Evolutionary conservation across 495 filamentous ascomycete genomes (phyloP).

Genomic region (Penicillium soppii): DNA sequence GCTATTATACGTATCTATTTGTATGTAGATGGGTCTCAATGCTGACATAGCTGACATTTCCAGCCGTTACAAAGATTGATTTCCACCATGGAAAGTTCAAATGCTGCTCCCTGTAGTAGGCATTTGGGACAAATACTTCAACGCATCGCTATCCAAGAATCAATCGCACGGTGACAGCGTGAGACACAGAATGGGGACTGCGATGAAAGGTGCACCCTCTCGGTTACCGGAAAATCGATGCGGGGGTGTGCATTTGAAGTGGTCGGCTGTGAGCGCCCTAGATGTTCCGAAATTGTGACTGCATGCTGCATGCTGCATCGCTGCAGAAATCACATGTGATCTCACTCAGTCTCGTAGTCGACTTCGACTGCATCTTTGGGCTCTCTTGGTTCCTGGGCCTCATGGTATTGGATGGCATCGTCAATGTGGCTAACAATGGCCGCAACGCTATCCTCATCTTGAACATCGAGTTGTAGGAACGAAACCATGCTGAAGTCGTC

Average conservation of each 20-base stretch:
- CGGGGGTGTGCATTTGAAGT: neutral
- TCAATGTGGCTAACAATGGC: constrained; percentile 96
- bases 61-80: neutral
- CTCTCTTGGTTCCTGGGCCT: constrained; percentile 92
- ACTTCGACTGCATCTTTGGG: constrained; percentile 74
- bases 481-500: constrained; percentile 98
- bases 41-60: neutral
- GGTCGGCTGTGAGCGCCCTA: neutral
- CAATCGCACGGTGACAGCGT: neutral
- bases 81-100: neutral
- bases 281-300: neutral
- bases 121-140: too few relatives aligned
- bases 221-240: neutral
- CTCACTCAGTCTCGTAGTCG: constrained; percentile 54
- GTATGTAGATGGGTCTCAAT: neutral
- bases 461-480: constrained; percentile 83
- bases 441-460: constrained; percentile 90
- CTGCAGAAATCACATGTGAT: neutral
- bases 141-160: neutral
- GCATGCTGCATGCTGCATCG: neutral
- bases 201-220: neutral
- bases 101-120: too few relatives aligned
- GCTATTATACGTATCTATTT: constrained; percentile 3
- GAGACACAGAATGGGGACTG: neutral
- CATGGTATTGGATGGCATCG: constrained; percentile 92